A percentile compares a stretch with the other conserved stretches of the same genome.
Evolutionary conservation across 129 eudicot genomes (phyloP).

Genomic region (Ambrosia artemisiifolia): DNA sequence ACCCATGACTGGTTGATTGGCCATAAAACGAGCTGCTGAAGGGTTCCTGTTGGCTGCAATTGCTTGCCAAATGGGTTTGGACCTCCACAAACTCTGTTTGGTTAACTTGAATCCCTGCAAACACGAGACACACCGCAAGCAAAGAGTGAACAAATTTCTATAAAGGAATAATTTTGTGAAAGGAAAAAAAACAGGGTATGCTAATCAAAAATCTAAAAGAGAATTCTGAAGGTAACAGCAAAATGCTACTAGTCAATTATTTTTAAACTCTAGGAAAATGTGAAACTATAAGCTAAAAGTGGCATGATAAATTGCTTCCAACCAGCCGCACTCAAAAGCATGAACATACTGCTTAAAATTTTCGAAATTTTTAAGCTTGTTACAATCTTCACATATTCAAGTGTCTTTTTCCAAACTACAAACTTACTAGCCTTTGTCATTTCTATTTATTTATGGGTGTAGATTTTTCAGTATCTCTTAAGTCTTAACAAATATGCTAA

Average conservation of each 20-base stretch:
- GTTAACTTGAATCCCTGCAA: conserved; percentile 83
- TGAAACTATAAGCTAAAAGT: not conserved
- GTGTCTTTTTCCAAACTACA: not conserved
- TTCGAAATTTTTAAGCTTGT: too few relatives aligned
- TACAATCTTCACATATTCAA: not conserved
- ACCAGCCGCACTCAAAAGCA: not conserved
- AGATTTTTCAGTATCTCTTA: not conserved
- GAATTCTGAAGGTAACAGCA: conserved; percentile 1
- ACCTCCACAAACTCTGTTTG: conserved; percentile 64
- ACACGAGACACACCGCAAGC: not conserved
- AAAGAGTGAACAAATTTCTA: not conserved
- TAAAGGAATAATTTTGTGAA: not conserved
- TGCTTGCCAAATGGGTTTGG: conserved; percentile 84
- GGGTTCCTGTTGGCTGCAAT: conserved; percentile 70
- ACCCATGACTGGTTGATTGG: conserved; percentile 71
- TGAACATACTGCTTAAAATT: not conserved
- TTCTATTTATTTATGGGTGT: not conserved
- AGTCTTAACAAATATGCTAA: not conserved
- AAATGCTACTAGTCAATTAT: not conserved
- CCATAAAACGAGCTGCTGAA: conserved; percentile 66
- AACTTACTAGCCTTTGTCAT: not conserved
- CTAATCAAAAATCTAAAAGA: not conserved
- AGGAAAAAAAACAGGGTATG: not conserved
- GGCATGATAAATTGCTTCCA: not conserved
- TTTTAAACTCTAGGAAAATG: not conserved